These are phyloP conservation scores for Cladophialophora exuberans DNA, from an alignment of 2,329 filamentous ascomycete species.

Conservation along the genomic window DNA sequence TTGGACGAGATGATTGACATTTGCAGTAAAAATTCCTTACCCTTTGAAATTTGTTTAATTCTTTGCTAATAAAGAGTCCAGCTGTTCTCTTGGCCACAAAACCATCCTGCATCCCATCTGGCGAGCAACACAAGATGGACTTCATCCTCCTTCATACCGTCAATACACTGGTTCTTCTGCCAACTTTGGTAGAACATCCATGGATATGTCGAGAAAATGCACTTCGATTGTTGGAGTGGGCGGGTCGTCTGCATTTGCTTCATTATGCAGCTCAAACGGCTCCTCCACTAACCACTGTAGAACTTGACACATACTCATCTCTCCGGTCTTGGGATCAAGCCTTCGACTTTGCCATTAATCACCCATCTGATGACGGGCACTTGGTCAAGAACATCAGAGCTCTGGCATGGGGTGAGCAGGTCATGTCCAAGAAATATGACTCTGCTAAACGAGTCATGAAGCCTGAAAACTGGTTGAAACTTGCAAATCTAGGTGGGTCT, in stretches of 20 bases:
- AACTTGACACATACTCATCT: neutral
- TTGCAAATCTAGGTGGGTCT: neutral
- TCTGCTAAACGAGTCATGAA: neutral
- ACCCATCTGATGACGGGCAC: neutral
- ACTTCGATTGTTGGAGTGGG: neutral
- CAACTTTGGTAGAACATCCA: neutral
- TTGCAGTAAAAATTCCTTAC: conserved; percentile 34
- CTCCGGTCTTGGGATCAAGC: neutral
- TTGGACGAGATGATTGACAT: conserved; percentile 71
- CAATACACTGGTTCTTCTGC: neutral
- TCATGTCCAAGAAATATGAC: neutral
- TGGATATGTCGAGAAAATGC: neutral
- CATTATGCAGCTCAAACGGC: neutral
- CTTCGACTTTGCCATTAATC: neutral
- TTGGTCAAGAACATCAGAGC: neutral
- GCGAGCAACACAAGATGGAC: neutral
- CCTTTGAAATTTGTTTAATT: neutral
- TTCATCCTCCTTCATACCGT: neutral
- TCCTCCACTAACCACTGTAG: neutral
- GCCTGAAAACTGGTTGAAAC: neutral
- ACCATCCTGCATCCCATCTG: neutral
- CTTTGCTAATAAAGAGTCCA: neutral
- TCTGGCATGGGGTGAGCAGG: neutral
- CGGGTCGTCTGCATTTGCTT: neutral
- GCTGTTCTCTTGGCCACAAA: neutral